These are phyloP conservation scores for Lentinula boryana DNA, from an alignment of 768 basidiomycete genomes.

Conservation along the genomic window DNA sequence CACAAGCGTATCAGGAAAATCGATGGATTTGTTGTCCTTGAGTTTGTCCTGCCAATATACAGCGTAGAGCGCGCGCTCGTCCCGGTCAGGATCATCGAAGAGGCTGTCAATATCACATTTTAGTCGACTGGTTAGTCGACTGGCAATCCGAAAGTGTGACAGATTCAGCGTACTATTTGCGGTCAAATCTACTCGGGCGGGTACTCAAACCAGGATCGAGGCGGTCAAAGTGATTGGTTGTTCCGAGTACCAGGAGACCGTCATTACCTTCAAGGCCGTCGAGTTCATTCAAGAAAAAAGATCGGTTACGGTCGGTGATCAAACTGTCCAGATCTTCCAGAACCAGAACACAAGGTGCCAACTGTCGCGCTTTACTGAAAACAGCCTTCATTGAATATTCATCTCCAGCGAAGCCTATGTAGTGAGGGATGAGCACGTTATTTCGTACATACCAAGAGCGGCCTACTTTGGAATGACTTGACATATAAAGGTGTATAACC, in stretches of 20 bases:
- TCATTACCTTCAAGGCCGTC: slow-evolving; percentile 79
- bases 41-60: slow-evolving; percentile 83
- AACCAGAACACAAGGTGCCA: slow-evolving; percentile 61
- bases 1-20: slow-evolving; percentile 63
- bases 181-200: slow-evolving; percentile 80
- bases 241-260: slow-evolving; percentile 70
- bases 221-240: slow-evolving; percentile 80
- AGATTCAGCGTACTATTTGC: slow-evolving; percentile 60
- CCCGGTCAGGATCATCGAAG: slow-evolving; percentile 65
- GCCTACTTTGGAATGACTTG: slow-evolving; percentile 68
- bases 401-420: slow-evolving; percentile 50
- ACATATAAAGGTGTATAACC: slow-evolving; percentile 74
- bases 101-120: slow-evolving; percentile 30
- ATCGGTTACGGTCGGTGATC: slow-evolving; percentile 71
- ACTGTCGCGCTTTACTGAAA: slow-evolving; percentile 68
- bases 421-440: neutral
- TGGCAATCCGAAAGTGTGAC: neutral
- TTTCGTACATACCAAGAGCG: neutral
- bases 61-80: slow-evolving; percentile 62
- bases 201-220: slow-evolving; percentile 73
- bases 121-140: neutral
- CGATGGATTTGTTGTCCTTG: slow-evolving; percentile 49
- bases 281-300: slow-evolving; percentile 85
- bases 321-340: slow-evolving; percentile 65
- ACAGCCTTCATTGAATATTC: slow-evolving; percentile 61